These are phyloP conservation scores for Pochonia chlamydosporia DNA, from an alignment of 2,329 filamentous ascomycete genomes.

Conservation along the genomic window DNA sequence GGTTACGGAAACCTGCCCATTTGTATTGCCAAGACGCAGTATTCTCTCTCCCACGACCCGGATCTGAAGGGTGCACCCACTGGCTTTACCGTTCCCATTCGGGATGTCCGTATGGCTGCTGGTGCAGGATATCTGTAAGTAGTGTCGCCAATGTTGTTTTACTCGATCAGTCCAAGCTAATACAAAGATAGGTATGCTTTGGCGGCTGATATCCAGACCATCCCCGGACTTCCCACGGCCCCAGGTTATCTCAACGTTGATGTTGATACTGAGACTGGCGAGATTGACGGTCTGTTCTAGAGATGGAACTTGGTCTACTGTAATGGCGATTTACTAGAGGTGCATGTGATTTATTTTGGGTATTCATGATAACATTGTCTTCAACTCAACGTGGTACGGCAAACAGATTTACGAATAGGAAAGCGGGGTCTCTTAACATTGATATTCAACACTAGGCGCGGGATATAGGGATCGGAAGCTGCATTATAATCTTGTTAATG, in stretches of 20 bases:
- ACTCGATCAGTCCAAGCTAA: constrained; percentile 24
- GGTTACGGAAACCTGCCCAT: constrained; percentile 91
- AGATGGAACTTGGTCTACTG: not conserved
- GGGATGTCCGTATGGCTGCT: constrained; percentile 89
- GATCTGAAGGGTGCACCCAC: constrained; percentile 90
- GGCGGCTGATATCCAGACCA: constrained; percentile 96
- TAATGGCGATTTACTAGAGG: not conserved
- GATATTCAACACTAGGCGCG: constrained; percentile 6
- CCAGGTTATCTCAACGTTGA: constrained; percentile 95
- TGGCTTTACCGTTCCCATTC: constrained; percentile 90
- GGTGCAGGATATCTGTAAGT: constrained; percentile 86
- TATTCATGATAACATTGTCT: not conserved
- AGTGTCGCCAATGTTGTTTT: not conserved
- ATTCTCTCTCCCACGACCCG: constrained; percentile 89
- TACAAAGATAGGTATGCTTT: constrained; percentile 64
- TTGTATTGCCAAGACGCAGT: constrained; percentile 97
- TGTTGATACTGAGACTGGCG: constrained; percentile 72
- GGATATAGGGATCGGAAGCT: not conserved
- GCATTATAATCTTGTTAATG: not conserved
- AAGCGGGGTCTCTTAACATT: not conserved
- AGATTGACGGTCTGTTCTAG: constrained; percentile 87
- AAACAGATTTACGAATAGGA: not conserved
- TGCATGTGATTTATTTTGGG: not conserved
- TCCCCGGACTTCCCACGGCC: constrained; percentile 89
- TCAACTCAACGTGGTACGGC: constrained; percentile 9